Evolutionary conservation across 2,329 filamentous ascomycete genomes (phyloP), one percentile per base, ranked within the genome.

Genomic region (Bertia moriformis): DNA sequence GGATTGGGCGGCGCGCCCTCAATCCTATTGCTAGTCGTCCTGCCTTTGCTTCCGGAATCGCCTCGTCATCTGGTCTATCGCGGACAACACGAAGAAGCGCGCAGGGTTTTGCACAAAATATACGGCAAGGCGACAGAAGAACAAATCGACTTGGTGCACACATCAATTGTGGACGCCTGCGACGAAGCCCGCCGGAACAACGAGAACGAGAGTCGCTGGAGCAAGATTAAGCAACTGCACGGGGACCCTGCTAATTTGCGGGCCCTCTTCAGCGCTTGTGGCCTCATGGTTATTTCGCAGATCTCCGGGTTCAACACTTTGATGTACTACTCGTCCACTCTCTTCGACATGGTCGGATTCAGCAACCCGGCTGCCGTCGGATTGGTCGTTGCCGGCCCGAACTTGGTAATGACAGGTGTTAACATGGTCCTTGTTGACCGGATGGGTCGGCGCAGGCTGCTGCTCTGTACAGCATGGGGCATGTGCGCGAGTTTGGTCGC

Each of bases 391-490:
- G 60, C 59, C 3, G 61, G 52, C 2, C 63, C 62, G 4, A 67
- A 66, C 40, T 69, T 67, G 44, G 48, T 71, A 39, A 67, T 70
- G 49, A 67, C 64, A 0, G 55, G 57, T 45, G 54, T 68, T 37
- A 67, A 68, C 40, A 53, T 68, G 18, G 49, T 65, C 44, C 46
- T 65, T 18, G 59, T 67, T 7, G 66, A 69, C 43, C 54, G 51
- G 2, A 50, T 61, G 19, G 66, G 67, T 0, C 59, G 67, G 7
- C 57, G 66, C 14, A 52, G 54, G 4, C 55, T 70, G 1, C 52
- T 69, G 0, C 50, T 67, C 10, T 54, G 52, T 40, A 65, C 61
- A 0, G 56, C 63, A 3, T 57, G 57, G 45, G 62, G 59, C 18
- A 69, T 69, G 65, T 50, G 54, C 2, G 45, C 60, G 3, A 55